Evolutionary conservation across 129 eudicot genomes (phyloP), one percentile per base, ranked within the genome.

Genomic region (Flaveria bidentis): DNA sequence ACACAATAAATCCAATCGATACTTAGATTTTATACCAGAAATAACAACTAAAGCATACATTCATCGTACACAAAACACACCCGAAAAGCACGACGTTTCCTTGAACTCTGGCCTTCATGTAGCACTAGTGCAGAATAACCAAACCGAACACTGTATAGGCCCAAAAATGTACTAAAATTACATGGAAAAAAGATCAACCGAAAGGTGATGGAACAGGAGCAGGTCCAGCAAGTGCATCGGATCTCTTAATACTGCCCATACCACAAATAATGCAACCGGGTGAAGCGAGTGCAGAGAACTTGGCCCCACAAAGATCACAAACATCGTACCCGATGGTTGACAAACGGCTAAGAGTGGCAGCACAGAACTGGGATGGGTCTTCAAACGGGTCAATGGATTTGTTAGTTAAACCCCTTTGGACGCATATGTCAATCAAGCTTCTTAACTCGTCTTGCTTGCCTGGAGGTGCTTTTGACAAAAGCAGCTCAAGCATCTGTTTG

Each of bases 181-280:
- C 30, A 9, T 57, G 33, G 46, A 65, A 71, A 58, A 78, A n/a
- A 30, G 61, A 28, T 93, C 92, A 94, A 73, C 97, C 96, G 72
- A 94, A 94, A 42, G 99, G 99, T 2, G 99, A 81, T 66, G 97
- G 97, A 82, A 88, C 93, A 81, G 96, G 96, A 73, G 85, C 93
- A 18, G 97, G 96, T 66, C 90, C 99, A 5, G 85, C 87, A 64
- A 94, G 87, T 20, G 97, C 88, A 80, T 94, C 99, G 6, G 99
- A 94, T 80, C 99, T 84, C 76, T 91, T 94, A 44, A 94, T 91
- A 87, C 97, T 89, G 76, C 99, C 99, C 99, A 94, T 94, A 58
- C 99, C 99, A 80, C 99, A 94, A 18, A 94, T 91, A 63, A 94
- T 94, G 82, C 99, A 94, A 28, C 99, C 99, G 2, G 97, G 97